Base-by-base conservation (phyloP, 2,329 filamentous ascomycete genomes). In the Stagonosporopsis cucurbitacearum region DNA sequence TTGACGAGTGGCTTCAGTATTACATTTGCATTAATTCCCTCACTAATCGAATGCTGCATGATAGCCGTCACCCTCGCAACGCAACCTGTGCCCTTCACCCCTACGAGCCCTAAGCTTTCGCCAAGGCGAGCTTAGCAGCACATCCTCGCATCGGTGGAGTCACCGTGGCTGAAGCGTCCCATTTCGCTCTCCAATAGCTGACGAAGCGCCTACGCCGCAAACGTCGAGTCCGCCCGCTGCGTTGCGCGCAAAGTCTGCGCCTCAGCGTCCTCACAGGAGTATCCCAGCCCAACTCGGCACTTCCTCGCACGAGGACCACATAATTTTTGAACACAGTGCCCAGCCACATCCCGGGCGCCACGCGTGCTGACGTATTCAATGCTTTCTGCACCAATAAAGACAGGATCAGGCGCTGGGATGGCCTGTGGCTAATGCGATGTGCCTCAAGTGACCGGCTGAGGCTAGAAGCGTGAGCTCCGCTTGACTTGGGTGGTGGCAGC, bases 121-220 rank as follows among this genome's bases (percentile, higher is more conserved):
- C 63, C 62, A 64, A 66, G 63, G 13, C 43, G 57, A 64, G 62
- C 63, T 66, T 61, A 66, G 55, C 54, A 46, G 22, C 42, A 37
- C 35, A 37, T 37, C 35, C 8, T 12, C 35, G 23, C 44, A 44
- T 53, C 43, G 44, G 44, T 49, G 48, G 49, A 39, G 50, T 42
- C 23, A 3, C 13, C 12, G 44, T 44, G 43, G 48, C 43, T 48
- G 32, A 48, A 43, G 23, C 39, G 28, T 28, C 40, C 26, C 15
- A 33, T 33, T 23, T n/a, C 42, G 33, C 37, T n/a, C 19, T n/a
- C n/a, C n/a, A n/a, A n/a, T 28, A 50, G 23, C 43, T 55, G 42
- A 43, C 37, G 46, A 42, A 50, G 35, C 47, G 30, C 23, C 53
- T 51, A 37, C 53, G 47, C 53, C 43, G 41, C 47, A 46, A 50